phyloP scores from a whole-genome alignment of 805 yeast species.

The Vanderwaltozyma yarrowii region DNA sequence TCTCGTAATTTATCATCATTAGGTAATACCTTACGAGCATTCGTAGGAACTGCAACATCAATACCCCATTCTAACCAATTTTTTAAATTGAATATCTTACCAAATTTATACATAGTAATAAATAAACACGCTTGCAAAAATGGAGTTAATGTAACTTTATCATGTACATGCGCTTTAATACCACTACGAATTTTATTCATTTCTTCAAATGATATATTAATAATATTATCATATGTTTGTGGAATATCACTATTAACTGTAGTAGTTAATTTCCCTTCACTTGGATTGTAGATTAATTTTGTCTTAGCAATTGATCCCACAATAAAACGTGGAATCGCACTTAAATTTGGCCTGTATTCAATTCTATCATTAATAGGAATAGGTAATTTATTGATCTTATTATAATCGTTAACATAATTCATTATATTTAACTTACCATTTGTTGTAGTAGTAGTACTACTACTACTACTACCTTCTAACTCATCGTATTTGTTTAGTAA shows the following conservation, averaged over 20 bases:
- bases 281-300: slow-evolving; percentile 10
- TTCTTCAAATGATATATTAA: slow-evolving; percentile 8
- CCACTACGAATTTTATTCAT: slow-evolving; percentile 6
- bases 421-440: not conserved
- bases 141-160: slow-evolving; percentile 17
- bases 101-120: slow-evolving; percentile 11
- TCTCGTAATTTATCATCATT: slow-evolving; percentile 7
- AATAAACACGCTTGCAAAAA: slow-evolving; percentile 19
- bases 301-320: slow-evolving; percentile 7
- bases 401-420: slow-evolving; percentile 11
- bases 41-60: slow-evolving; percentile 18
- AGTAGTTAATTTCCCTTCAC: slow-evolving; percentile 5
- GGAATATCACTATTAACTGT: slow-evolving; percentile 2
- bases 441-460: not conserved
- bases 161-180: slow-evolving; percentile 6
- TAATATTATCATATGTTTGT: slow-evolving; percentile 7
- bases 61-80: slow-evolving; percentile 13
- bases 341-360: slow-evolving; percentile 11
- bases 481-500: slow-evolving; percentile 3
- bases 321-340: slow-evolving; percentile 8
- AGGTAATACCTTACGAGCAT: slow-evolving; percentile 13
- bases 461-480: not conserved
- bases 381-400: slow-evolving; percentile 9
- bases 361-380: slow-evolving; percentile 16
- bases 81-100: slow-evolving; percentile 10